Evolutionary conservation across 495 filamentous ascomycete species (phyloP).

Genomic region (Aspergillus mulundensis): DNA sequence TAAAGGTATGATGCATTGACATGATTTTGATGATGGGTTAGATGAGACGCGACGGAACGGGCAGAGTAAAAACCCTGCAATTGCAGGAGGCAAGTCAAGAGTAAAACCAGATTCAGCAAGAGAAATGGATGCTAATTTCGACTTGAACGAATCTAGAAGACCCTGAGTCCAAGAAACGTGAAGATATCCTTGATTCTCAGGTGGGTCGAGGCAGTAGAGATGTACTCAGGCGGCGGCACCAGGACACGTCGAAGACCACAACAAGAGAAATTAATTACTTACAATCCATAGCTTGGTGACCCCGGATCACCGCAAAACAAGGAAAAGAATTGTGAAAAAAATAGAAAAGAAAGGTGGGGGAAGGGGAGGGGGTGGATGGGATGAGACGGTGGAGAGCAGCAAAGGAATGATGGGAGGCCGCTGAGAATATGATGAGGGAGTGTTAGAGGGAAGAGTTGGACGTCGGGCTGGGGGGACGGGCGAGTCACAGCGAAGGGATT

Average conservation of each 20-base stretch:
- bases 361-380: conserved; percentile 20
- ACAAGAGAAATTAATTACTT: conserved; percentile 36
- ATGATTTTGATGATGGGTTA: conserved; percentile 43
- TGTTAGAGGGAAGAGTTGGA: conserved; percentile 28
- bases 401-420: conserved; percentile 23
- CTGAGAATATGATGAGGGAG: conserved; percentile 32
- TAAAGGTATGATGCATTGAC: conserved; percentile 35
- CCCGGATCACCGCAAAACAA: conserved; percentile 38
- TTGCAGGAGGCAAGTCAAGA: conserved; percentile 18
- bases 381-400: conserved; percentile 24
- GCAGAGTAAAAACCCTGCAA: conserved; percentile 20
- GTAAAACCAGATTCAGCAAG: conserved; percentile 20
- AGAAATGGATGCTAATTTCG: conserved; percentile 16
- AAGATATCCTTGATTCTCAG: conserved; percentile 25
- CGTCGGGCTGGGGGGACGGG: conserved; percentile 25
- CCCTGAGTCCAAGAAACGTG: conserved; percentile 12
- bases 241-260: conserved; percentile 24
- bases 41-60: conserved; percentile 36
- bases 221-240: conserved; percentile 38
- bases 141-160: conserved; percentile 14
- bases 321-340: conserved; percentile 29
- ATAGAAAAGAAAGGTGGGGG: conserved; percentile 23
- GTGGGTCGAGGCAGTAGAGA: conserved; percentile 49
- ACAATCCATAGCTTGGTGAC: conserved; percentile 53
- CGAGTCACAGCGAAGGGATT: conserved; percentile 33